Percentiles rank a stretch among this genome's conserved stretches.
Evolutionary conservation across 495 filamentous ascomycete species (phyloP).

Genomic region (Aspergillus hancockii): DNA sequence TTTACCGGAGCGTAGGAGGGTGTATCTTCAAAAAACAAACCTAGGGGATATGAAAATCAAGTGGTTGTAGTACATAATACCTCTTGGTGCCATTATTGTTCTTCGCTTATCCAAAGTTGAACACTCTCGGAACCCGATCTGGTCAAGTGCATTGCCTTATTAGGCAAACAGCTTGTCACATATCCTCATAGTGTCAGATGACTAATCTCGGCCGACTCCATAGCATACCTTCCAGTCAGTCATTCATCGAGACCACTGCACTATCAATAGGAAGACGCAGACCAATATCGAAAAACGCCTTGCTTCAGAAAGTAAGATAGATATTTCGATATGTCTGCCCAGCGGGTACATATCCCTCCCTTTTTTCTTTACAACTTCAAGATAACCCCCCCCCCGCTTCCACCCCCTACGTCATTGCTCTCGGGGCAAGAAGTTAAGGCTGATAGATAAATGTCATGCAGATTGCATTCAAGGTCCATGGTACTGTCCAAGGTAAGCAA

Average conservation of each 20-base stretch:
- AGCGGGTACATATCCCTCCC: neutral
- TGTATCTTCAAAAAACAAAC: too few relatives aligned
- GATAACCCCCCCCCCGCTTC: neutral
- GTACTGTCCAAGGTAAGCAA: conserved; percentile 51
- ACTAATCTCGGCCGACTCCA: too few relatives aligned
- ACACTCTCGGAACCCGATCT: too few relatives aligned
- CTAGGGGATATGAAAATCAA: too few relatives aligned
- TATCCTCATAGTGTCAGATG: too few relatives aligned
- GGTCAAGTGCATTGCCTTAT: too few relatives aligned
- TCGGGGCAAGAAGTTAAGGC: neutral
- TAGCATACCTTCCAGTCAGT: too few relatives aligned
- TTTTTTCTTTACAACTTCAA: neutral
- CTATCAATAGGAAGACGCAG: neutral
- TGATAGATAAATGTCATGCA: conserved; percentile 16
- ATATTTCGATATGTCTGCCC: neutral
- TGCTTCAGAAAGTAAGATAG: neutral
- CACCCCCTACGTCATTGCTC: conserved; percentile 14
- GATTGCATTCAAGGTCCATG: conserved; percentile 55
- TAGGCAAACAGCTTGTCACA: too few relatives aligned
- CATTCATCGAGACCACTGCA: neutral
- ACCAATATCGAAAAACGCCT: neutral
- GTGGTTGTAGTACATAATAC: too few relatives aligned
- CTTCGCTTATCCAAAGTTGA: neutral
- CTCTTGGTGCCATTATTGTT: too few relatives aligned
- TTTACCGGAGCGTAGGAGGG: too few relatives aligned